A percentile compares a stretch with the other conserved stretches of the same genome.
phyloP scores from a whole-genome alignment of 495 filamentous ascomycete genomes.

The Penicillium daleae region DNA sequence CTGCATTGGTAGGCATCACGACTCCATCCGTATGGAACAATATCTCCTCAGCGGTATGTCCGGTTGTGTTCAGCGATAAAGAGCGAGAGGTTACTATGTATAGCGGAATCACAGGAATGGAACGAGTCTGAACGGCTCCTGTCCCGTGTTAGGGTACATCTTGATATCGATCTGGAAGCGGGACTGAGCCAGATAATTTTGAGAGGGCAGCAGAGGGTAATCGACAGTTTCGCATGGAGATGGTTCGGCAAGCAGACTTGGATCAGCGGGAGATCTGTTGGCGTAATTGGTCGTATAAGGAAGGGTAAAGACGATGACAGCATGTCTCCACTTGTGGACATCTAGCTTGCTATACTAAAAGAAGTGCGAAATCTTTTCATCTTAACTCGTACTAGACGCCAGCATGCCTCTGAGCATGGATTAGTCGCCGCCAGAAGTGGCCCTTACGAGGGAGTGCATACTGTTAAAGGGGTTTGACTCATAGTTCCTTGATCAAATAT shows the following conservation, averaged over 20 bases:
- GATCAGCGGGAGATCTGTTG: constrained; percentile 24
- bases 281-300: constrained; percentile 25
- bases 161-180: constrained; percentile 36
- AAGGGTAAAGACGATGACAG: constrained; percentile 19
- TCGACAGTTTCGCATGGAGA: constrained; percentile 31
- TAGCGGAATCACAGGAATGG: constrained; percentile 41
- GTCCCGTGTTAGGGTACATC: constrained; percentile 30
- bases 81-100: constrained; percentile 33
- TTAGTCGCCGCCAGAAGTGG: too few species aligned
- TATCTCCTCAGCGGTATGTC: constrained; percentile 32
- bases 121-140: constrained; percentile 41
- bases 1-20: constrained; percentile 40
- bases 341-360: too few species aligned
- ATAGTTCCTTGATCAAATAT: too few species aligned
- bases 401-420: too few species aligned
- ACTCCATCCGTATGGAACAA: constrained; percentile 32
- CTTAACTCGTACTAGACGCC: too few species aligned
- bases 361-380: too few species aligned
- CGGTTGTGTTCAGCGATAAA: constrained; percentile 34
- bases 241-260: constrained; percentile 31
- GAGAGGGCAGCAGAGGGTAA: constrained; percentile 31
- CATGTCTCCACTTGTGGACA: constrained; percentile 7
- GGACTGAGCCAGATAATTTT: constrained; percentile 38
- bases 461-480: too few species aligned
- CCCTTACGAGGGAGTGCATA: too few species aligned